phyloP scores from a whole-genome alignment of 1,284 basidiomycete genomes.

The Puccinia coronata region DNA sequence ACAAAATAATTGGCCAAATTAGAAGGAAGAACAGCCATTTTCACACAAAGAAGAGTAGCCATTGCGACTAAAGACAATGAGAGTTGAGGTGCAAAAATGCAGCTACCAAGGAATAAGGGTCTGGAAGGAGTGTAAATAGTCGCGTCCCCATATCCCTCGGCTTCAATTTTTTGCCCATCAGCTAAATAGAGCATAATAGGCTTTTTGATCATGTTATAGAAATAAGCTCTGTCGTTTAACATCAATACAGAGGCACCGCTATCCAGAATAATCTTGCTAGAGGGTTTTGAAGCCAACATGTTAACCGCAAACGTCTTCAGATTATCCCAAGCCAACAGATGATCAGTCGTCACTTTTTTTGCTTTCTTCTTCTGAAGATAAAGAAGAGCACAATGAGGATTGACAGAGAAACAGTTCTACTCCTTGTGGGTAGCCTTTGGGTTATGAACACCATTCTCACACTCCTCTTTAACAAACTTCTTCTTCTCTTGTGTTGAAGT shows the following conservation, averaged over 20 bases:
- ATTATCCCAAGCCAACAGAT: background rate
- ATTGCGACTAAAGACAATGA: background rate
- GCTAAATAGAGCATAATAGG: background rate
- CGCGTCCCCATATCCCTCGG: constrained; percentile 2
- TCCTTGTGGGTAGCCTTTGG: background rate
- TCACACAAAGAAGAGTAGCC: background rate
- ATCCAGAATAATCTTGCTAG: background rate
- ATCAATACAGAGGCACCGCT: background rate
- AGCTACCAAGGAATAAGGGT: background rate
- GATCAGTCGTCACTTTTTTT: background rate
- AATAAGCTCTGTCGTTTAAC: background rate
- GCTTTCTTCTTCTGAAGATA: background rate
- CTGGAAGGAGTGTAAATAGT: background rate
- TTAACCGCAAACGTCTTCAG: background rate
- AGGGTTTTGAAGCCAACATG: background rate
- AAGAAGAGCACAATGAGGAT: background rate
- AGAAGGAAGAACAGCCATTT: background rate
- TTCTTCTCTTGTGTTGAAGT: too few species aligned
- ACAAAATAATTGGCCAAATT: background rate
- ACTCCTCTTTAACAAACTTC: too few species aligned
- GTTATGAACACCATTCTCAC: background rate
- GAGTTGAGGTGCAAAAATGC: background rate
- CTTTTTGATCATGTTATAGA: background rate
- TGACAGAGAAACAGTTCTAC: background rate
- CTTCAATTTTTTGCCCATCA: background rate